A percentile compares a stretch with the other conserved stretches of the same genome.
Evolutionary conservation across 2,329 filamentous ascomycete genomes (phyloP).

Genomic region (Fusarium stilboides): DNA sequence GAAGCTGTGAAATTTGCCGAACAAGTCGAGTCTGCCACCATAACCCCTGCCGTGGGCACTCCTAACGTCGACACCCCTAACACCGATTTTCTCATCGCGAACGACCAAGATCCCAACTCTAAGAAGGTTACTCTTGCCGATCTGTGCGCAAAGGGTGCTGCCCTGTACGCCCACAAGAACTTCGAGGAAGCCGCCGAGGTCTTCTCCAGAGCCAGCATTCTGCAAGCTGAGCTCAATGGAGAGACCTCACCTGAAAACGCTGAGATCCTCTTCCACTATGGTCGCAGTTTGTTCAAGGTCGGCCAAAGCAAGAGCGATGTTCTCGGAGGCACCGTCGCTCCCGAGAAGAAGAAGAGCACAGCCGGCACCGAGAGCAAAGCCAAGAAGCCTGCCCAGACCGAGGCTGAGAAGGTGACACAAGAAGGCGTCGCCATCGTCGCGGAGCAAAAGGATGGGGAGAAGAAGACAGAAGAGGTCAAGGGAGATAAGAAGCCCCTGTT

Average conservation of each 20-base stretch:
- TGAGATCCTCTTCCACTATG: constrained; percentile 94
- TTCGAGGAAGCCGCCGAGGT: constrained; percentile 88
- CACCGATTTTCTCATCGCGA: constrained; percentile 48
- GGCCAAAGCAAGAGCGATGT: constrained; percentile 96
- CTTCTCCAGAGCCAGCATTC: constrained; percentile 89
- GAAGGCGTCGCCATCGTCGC: constrained; percentile 62
- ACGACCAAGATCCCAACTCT: constrained; percentile 64
- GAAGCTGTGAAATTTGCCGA: constrained; percentile 33
- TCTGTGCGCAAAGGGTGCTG: constrained; percentile 83
- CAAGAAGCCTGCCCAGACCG: constrained; percentile 59
- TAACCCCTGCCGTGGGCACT: constrained; percentile 35
- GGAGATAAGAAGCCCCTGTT: constrained; percentile 82
- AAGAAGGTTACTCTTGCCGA: constrained; percentile 79
- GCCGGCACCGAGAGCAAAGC: constrained; percentile 53
- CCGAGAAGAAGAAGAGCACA: constrained; percentile 63
- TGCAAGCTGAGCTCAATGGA: constrained; percentile 92
- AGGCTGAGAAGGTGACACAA: constrained; percentile 61
- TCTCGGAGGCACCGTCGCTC: constrained; percentile 82
- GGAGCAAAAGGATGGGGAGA: constrained; percentile 61
- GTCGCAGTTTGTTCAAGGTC: constrained; percentile 92
- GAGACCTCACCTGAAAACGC: constrained; percentile 93
- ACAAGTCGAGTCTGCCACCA: constrained; percentile 39
- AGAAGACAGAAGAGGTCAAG: constrained; percentile 59
- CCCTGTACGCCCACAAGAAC: constrained; percentile 91
- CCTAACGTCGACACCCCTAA: constrained; percentile 41